Conservation (phyloP, 2,329 filamentous ascomycete genomes). For the Diaporthe citrichinensis region DNA sequence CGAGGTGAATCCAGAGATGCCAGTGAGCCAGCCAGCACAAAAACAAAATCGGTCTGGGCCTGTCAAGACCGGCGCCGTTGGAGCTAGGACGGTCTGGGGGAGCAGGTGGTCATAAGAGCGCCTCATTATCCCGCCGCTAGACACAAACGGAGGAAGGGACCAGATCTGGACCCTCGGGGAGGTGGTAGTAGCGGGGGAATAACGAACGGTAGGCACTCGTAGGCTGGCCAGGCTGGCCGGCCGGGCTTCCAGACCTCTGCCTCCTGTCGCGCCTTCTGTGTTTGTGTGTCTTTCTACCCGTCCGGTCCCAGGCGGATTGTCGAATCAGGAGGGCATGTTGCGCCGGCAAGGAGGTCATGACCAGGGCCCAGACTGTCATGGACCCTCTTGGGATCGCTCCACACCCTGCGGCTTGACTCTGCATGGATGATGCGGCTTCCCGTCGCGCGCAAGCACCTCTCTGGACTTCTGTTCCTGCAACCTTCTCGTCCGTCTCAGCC, state of each 20-base stretch:
- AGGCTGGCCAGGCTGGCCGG: background rate
- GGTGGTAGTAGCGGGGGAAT: background rate
- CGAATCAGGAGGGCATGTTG: conserved; percentile 21
- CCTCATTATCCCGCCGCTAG: conserved; percentile 1
- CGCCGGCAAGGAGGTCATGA: conserved; percentile 19
- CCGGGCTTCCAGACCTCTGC: conserved; percentile 19
- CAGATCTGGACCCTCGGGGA: background rate
- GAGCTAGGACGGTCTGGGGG: conserved; percentile 27
- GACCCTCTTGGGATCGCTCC: conserved; percentile 27
- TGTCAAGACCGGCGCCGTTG: conserved; percentile 33
- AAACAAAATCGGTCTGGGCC: conserved; percentile 19
- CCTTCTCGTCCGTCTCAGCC: background rate
- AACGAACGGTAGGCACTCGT: background rate
- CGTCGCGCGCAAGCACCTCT: conserved; percentile 18
- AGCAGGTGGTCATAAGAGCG: conserved; percentile 1
- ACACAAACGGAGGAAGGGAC: conserved; percentile 11
- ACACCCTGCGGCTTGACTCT: conserved; percentile 31
- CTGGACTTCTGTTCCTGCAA: background rate
- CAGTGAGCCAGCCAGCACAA: conserved; percentile 2
- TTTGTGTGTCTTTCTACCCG: conserved; percentile 28
- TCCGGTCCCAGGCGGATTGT: conserved; percentile 21
- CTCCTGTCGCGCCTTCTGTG: conserved; percentile 7
- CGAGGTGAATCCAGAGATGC: background rate
- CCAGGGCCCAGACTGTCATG: conserved; percentile 37
- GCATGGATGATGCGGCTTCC: conserved; percentile 25